Evolutionary conservation across 176 grass and related monocot species (phyloP).

Genomic region (Rhynchospora tenuis): DNA sequence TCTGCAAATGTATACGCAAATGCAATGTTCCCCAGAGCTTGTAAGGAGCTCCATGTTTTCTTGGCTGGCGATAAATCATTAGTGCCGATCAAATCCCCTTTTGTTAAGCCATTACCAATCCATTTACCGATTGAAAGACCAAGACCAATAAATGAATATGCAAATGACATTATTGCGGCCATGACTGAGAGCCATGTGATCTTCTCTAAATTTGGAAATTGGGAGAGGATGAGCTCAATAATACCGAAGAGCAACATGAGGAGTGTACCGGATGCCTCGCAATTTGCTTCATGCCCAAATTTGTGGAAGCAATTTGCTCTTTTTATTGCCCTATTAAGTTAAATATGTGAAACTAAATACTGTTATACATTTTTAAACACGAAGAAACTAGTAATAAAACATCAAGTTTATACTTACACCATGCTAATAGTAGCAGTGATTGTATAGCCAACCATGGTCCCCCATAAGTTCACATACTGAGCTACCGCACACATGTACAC

Average conservation of each 20-base stretch:
- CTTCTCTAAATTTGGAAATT: constrained; percentile 81
- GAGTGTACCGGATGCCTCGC: constrained; percentile 47
- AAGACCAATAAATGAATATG: constrained; percentile 79
- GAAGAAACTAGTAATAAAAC: background rate
- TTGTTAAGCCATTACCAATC: constrained; percentile 36
- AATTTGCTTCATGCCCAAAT: constrained; percentile 35
- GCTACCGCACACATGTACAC: constrained; percentile 79
- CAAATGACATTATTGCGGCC: constrained; percentile 80
- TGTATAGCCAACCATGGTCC: constrained; percentile 84
- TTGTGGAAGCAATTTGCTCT: constrained; percentile 46
- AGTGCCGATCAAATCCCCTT: constrained; percentile 29
- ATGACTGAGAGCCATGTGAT: constrained; percentile 78
- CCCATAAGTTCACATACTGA: constrained; percentile 79
- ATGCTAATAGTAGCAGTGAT: constrained; percentile 89
- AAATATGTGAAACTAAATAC: background rate
- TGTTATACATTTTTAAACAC: background rate
- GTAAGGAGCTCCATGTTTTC: constrained; percentile 67
- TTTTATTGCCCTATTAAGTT: constrained; percentile 51
- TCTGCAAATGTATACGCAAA: constrained; percentile 91
- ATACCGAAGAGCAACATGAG: constrained; percentile 57
- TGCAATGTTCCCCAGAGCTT: constrained; percentile 82
- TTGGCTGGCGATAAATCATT: constrained; percentile 31
- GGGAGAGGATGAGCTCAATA: constrained; percentile 67
- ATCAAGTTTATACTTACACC: constrained; percentile 43
- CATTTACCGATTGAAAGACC: constrained; percentile 53